Percentiles rank a stretch among this genome's conserved stretches.
phyloP scores from a whole-genome alignment of 148 eudicot genomes.

The Linanthus parryae region DNA sequence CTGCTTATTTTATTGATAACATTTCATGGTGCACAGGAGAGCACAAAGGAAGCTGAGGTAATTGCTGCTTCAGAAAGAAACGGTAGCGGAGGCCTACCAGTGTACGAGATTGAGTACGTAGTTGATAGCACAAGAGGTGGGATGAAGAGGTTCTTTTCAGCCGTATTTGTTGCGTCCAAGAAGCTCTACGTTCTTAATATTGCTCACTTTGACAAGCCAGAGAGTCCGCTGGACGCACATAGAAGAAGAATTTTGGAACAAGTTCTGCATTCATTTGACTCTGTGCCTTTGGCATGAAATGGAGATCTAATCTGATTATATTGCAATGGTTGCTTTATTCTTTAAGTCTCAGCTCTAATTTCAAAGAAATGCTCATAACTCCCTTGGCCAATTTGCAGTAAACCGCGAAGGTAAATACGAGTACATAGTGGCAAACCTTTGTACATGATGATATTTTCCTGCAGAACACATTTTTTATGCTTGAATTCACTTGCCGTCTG shows the following conservation, averaged over 20 bases:
- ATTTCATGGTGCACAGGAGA: constrained; percentile 42
- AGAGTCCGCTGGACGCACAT: constrained; percentile 44
- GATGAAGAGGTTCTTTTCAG: constrained; percentile 73
- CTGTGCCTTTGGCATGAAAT: constrained; percentile 20
- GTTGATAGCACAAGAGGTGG: constrained; percentile 92
- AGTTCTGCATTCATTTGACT: constrained; percentile 89
- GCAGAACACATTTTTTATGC: too few relatives aligned
- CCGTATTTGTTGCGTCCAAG: constrained; percentile 72
- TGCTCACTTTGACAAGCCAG: constrained; percentile 70
- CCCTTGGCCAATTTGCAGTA: neutral
- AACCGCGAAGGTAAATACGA: neutral
- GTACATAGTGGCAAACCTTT: too few relatives aligned
- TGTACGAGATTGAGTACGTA: constrained; percentile 77
- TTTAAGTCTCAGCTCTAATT: neutral
- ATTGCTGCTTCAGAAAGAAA: constrained; percentile 54
- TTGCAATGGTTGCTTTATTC: neutral
- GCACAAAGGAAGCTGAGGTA: constrained; percentile 79
- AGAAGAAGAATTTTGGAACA: constrained; percentile 45
- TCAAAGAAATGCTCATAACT: neutral
- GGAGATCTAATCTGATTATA: neutral
- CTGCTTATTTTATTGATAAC: neutral
- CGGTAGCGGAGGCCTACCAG: constrained; percentile 44
- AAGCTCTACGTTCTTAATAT: constrained; percentile 82
- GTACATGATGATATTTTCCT: too few relatives aligned
- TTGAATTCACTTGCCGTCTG: too few relatives aligned